Conservation (phyloP, 2,329 filamentous ascomycete species). For the Clonostachys solani region DNA sequence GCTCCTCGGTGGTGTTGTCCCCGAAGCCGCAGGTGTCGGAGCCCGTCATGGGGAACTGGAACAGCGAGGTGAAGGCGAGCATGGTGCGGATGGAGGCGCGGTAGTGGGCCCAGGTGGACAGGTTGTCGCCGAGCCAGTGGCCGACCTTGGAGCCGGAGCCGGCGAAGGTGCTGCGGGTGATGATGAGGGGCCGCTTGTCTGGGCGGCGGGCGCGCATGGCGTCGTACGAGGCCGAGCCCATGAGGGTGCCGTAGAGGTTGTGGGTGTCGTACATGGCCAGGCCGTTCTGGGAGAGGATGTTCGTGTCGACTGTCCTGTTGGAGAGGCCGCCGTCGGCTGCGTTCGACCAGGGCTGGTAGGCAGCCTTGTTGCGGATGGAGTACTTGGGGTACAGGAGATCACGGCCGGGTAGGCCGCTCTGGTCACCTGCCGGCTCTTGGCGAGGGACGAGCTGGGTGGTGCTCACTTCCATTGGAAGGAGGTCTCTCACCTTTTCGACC, state of each 20-base stretch:
- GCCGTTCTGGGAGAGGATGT: slow-evolving; percentile 73
- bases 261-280: slow-evolving; percentile 77
- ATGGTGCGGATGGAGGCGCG: slow-evolving; percentile 75
- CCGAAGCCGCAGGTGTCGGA: slow-evolving; percentile 77
- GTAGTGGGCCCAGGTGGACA: slow-evolving; percentile 68
- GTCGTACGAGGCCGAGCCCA: slow-evolving; percentile 72
- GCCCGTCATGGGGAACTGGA: slow-evolving; percentile 66
- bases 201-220: slow-evolving; percentile 62
- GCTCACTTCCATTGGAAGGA: not conserved
- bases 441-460: slow-evolving; percentile 17
- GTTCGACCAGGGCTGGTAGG: slow-evolving; percentile 26
- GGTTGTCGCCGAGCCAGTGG: slow-evolving; percentile 80
- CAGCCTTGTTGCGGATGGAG: slow-evolving; percentile 68
- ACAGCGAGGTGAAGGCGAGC: slow-evolving; percentile 65
- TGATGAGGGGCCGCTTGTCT: slow-evolving; percentile 74
- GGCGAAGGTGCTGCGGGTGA: slow-evolving; percentile 77
- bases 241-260: slow-evolving; percentile 72
- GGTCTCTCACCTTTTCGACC: not conserved
- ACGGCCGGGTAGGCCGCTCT: slow-evolving; percentile 34
- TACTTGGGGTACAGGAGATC: slow-evolving; percentile 74
- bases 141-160: slow-evolving; percentile 73
- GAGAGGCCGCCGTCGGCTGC: slow-evolving; percentile 56
- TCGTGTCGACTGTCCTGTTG: slow-evolving; percentile 66
- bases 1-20: slow-evolving; percentile 54
- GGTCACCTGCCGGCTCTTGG: slow-evolving; percentile 36